phyloP scores from a whole-genome alignment of 805 yeast genomes.

The Clavispora vitiphila region DNA sequence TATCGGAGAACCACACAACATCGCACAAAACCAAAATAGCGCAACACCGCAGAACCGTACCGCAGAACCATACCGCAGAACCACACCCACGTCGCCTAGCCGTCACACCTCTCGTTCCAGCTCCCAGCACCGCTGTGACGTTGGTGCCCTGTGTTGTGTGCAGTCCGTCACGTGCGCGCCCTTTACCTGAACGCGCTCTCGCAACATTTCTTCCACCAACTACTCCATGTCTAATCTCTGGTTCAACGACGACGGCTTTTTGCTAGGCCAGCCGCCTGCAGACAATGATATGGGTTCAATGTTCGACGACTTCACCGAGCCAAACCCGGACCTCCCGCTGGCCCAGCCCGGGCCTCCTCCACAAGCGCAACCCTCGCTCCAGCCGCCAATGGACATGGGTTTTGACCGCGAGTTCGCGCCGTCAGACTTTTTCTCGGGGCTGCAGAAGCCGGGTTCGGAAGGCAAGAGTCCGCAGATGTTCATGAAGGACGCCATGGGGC shows the following conservation, averaged over 20 bases:
- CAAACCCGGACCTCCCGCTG: constrained; percentile 1
- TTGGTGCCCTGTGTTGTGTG: no score
- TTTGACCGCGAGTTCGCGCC: constrained; percentile 1
- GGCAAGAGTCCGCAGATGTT: constrained; percentile 18
- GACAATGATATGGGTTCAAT: constrained; percentile 10
- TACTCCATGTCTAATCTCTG: constrained; percentile 15
- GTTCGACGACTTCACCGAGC: constrained; percentile 10
- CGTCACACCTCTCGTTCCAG: no score
- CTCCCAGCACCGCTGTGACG: no score
- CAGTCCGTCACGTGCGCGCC: neutral
- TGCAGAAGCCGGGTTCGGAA: constrained; percentile 1
- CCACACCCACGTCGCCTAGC: no score
- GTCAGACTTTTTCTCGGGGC: neutral
- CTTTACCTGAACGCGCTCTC: neutral
- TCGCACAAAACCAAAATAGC: no score
- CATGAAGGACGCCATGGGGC: constrained; percentile 8
- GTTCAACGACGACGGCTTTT: constrained; percentile 16
- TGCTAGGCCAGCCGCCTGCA: constrained; percentile 1
- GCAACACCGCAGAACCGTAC: no score
- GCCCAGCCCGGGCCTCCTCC: constrained; percentile 4
- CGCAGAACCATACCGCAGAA: no score
- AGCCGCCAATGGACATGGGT: constrained; percentile 4
- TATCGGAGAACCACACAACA: no score
- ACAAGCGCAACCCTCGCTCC: constrained; percentile 3
- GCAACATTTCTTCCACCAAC: neutral